phyloP scores from a whole-genome alignment of 1,139 yeast genomes.

The Saccharomyces hybrid region DNA sequence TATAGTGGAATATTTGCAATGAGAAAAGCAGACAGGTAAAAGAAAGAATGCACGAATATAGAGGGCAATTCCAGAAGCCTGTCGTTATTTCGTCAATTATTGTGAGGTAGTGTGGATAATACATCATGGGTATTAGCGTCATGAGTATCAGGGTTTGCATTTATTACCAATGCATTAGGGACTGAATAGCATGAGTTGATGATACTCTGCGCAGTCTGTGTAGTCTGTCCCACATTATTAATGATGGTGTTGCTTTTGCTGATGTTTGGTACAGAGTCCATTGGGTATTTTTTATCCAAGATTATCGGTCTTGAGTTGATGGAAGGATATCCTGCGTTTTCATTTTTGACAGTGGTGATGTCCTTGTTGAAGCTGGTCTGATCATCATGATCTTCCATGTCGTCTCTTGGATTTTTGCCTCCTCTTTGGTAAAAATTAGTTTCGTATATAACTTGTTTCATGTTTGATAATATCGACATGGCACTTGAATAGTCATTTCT shows the following conservation, averaged over 20 bases:
- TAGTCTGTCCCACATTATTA: not conserved
- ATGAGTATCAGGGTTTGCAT: not conserved
- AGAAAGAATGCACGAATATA: not conserved
- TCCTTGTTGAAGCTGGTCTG: not conserved
- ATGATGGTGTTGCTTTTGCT: not conserved
- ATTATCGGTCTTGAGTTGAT: not conserved
- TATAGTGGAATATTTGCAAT: constrained; percentile 1
- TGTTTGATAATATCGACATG: constrained; percentile 17
- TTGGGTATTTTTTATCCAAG: not conserved
- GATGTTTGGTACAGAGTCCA: not conserved
- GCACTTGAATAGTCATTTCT: constrained; percentile 21
- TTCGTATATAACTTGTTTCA: constrained; percentile 18
- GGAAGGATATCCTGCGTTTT: not conserved
- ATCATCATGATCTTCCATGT: not conserved
- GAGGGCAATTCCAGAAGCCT: not conserved
- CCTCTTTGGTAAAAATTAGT: constrained; percentile 22
- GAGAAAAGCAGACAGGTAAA: not conserved
- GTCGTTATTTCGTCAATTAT: not conserved
- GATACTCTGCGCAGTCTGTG: not conserved
- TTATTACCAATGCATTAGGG: not conserved
- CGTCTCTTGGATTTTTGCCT: constrained; percentile 19
- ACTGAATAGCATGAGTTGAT: not conserved
- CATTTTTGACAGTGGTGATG: not conserved
- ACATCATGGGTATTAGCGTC: not conserved
- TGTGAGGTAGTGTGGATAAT: not conserved